Percentiles rank a stretch among this genome's conserved stretches.
phyloP scores from a whole-genome alignment of 1,284 basidiomycete species.

The Singerocomus inundabilis region DNA sequence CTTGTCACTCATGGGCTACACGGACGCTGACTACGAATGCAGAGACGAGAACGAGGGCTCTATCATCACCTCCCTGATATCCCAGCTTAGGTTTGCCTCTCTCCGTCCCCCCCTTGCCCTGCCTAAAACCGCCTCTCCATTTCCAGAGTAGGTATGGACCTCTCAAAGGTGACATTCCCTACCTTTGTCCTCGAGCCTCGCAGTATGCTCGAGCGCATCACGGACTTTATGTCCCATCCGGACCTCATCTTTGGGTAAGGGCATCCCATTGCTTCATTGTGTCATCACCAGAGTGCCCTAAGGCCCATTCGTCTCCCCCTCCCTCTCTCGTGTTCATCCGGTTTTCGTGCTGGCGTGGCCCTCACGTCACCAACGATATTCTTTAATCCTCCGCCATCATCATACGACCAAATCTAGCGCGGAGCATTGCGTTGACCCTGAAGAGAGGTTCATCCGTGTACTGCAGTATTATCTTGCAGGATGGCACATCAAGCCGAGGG shows the following conservation, averaged over 20 bases:
- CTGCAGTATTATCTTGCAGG: constrained; percentile 97
- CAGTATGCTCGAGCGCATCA: constrained; percentile 93
- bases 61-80: constrained; percentile 76
- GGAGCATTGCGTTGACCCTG: constrained; percentile 72
- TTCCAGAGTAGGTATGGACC: constrained; percentile 89
- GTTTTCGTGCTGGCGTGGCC: background rate
- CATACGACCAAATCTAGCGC: constrained; percentile 41
- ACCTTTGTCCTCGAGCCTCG: constrained; percentile 95
- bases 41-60: constrained; percentile 82
- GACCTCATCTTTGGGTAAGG: constrained; percentile 94
- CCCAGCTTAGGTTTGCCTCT: constrained; percentile 74
- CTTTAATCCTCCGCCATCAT: background rate
- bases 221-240: constrained; percentile 99
- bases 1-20: constrained; percentile 26
- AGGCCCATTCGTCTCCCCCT: constrained; percentile 13
- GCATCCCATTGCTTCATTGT: constrained; percentile 12
- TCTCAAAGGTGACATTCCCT: constrained; percentile 89
- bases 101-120: constrained; percentile 3
- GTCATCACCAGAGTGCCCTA: constrained; percentile 18
- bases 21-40: constrained; percentile 27
- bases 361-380: background rate
- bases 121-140: constrained; percentile 4
- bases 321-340: background rate
- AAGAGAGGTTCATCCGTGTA: constrained; percentile 90
- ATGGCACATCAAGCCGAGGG: constrained; percentile 99